Base-by-base conservation (phyloP, 139 green algal genomes). In the Chlamydomonas asymmetrica region DNA sequence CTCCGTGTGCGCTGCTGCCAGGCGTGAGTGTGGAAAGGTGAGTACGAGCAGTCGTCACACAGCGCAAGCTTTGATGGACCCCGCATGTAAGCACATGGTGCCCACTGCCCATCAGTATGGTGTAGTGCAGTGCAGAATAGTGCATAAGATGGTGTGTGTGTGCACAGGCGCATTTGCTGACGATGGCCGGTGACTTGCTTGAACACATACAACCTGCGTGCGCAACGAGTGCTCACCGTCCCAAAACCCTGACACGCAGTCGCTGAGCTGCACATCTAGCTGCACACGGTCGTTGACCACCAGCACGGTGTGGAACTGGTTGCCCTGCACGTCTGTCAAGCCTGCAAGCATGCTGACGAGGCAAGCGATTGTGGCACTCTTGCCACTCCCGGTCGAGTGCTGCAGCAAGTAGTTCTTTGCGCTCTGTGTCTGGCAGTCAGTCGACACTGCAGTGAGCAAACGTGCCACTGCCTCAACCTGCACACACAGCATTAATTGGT, bases 251-350 rank as follows among this genome's bases (percentile, higher is more conserved):
- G 61, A 40, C 48, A 87, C 70, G 22, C 69, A 80, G 16, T 50
- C 63, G 0, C 73, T 70, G 31, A 87, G 78, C 64, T 87, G 82
- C 52, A 37, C 25, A 34, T 87, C 82, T 49, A 87, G 78, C 65
- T 87, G 82, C 69, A 84, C 50, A 23, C 82, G 65, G 74, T 84
- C 82, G 66, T 80, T 86, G 9, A 86, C 71, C n/a, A 86, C 52
- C 9, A 86, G 72, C 52, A 86, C 76, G 0, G 62, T 74, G 32
- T 71, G 66, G 40, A 86, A 80, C 31, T 10, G 9, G 5, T 37
- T 45, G 48, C 75, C 75, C 22, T 31, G 35, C 43, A 54, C 50
- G 27, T 72, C 78, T 1, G 2, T 1, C 64, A 64, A 80, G 23
- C 74, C 74, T 31, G 73, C 57, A 72, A 86, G 61, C 52, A 69